Evolutionary conservation across 495 filamentous ascomycete species (phyloP).

Genomic region (Penicillium mononematosum): DNA sequence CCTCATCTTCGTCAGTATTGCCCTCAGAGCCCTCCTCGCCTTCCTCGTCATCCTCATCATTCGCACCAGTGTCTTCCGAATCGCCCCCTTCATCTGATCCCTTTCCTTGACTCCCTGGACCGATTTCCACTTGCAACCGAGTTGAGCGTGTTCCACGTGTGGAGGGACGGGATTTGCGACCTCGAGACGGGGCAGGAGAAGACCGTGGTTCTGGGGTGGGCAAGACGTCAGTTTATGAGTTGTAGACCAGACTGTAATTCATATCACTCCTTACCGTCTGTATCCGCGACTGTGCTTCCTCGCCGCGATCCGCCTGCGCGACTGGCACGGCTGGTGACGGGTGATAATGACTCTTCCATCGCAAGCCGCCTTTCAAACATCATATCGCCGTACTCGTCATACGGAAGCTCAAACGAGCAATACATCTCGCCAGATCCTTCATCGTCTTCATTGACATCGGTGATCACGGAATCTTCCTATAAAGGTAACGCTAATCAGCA

Average conservation of each 20-base stretch:
- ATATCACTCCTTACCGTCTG: slow-evolving; percentile 48
- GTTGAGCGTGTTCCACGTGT: slow-evolving; percentile 46
- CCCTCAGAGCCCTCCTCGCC: slow-evolving; percentile 33
- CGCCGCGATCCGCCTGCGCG: slow-evolving; percentile 41
- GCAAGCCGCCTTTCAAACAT: slow-evolving; percentile 69
- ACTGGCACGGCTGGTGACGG: slow-evolving; percentile 53
- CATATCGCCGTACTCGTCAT: slow-evolving; percentile 70
- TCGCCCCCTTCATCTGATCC: slow-evolving; percentile 43
- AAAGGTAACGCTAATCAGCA: slow-evolving; percentile 6
- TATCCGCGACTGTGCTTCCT: slow-evolving; percentile 48
- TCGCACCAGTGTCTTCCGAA: slow-evolving; percentile 40
- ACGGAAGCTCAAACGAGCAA: slow-evolving; percentile 72
- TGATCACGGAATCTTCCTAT: slow-evolving; percentile 50
- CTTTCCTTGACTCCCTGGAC: slow-evolving; percentile 26
- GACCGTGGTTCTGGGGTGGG: slow-evolving; percentile 45
- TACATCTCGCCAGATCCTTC: slow-evolving; percentile 55
- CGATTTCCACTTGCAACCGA: slow-evolving; percentile 44
- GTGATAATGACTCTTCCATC: slow-evolving; percentile 56
- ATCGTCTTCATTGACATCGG: slow-evolving; percentile 62
- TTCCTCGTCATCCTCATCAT: slow-evolving; percentile 43
- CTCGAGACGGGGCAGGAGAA: slow-evolving; percentile 49
- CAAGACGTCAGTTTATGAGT: slow-evolving; percentile 11
- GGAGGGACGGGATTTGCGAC: slow-evolving; percentile 39
- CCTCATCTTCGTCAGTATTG: slow-evolving; percentile 32
- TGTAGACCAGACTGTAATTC: slow-evolving; percentile 13